Evolutionary conservation across 352 stramenopile genomes (phyloP).

Genomic region (Phytophthora multivora): DNA sequence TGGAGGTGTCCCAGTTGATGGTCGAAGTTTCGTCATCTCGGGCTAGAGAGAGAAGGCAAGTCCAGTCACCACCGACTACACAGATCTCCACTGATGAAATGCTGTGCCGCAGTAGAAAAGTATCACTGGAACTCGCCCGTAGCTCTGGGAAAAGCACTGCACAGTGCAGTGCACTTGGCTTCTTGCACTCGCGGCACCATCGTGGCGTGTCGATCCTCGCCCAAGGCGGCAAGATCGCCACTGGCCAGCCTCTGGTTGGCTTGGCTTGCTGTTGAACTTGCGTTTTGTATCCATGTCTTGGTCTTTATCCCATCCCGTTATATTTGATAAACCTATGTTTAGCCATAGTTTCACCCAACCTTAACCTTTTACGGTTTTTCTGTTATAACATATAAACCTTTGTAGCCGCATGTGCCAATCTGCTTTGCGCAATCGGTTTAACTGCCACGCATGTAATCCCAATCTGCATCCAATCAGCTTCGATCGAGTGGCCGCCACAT

Average conservation of each 20-base stretch:
- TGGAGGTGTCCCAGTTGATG: too few species aligned
- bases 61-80: neutral
- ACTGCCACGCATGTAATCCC: conserved; percentile 9
- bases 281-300: conserved; percentile 13
- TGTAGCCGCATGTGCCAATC: neutral
- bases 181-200: neutral
- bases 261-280: conserved; percentile 12
- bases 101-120: neutral
- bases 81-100: neutral
- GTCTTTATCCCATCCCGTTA: neutral
- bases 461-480: conserved; percentile 21
- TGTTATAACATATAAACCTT: neutral
- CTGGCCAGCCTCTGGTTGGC: conserved; percentile 3
- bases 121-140: neutral
- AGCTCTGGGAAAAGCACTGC: neutral
- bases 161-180: neutral
- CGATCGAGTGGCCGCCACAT: conserved; percentile 10
- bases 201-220: neutral
- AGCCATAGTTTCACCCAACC: neutral
- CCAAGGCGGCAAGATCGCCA: conserved; percentile 7
- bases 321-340: neutral
- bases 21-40: too few species aligned
- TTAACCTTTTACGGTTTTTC: too few species aligned
- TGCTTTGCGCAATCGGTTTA: conserved; percentile 22
- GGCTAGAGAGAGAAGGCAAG: neutral